A percentile compares a stretch with the other conserved stretches of the same genome.
These are phyloP conservation scores for Sporothrix globosa DNA, from an alignment of 2,329 filamentous ascomycete genomes.

Conservation along the genomic window DNA sequence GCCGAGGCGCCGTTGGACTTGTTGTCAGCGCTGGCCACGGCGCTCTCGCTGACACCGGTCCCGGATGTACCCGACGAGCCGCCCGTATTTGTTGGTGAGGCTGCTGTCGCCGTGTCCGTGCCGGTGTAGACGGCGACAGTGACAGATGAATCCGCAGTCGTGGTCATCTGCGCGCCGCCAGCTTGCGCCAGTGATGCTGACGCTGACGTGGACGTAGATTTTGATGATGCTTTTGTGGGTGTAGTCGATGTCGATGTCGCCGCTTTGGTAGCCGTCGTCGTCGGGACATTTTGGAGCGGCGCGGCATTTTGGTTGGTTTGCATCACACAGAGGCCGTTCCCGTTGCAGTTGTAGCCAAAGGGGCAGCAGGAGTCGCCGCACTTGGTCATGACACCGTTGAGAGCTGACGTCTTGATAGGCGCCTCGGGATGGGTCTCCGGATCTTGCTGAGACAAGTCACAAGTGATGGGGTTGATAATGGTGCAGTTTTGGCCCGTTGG, in stretches of 20 bases:
- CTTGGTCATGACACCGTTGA: constrained; percentile 57
- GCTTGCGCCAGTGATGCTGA: constrained; percentile 29
- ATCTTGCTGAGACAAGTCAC: constrained; percentile 67
- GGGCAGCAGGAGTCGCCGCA: constrained; percentile 72
- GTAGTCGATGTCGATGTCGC: constrained; percentile 31
- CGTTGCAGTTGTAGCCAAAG: constrained; percentile 68
- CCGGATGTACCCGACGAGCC: background rate
- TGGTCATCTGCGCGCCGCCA: background rate
- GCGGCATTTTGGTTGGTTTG: constrained; percentile 54
- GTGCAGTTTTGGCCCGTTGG: constrained; percentile 61
- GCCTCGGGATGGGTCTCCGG: constrained; percentile 58
- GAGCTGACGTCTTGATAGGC: constrained; percentile 67
- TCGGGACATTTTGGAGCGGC: constrained; percentile 35
- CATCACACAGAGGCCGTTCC: constrained; percentile 54
- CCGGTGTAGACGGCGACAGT: background rate
- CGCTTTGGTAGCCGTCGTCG: constrained; percentile 4
- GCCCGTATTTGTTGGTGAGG: background rate
- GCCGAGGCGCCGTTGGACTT: constrained; percentile 41
- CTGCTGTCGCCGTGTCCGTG: background rate
- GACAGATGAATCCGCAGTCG: background rate
- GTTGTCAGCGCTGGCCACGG: constrained; percentile 29
- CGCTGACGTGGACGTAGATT: constrained; percentile 37
- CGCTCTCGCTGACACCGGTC: constrained; percentile 29
- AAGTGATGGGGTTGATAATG: constrained; percentile 66
- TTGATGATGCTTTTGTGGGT: constrained; percentile 35